These are phyloP conservation scores for Immersiporthe knoxdaviesiana DNA, from an alignment of 2,329 filamentous ascomycete genomes.

Conservation along the genomic window DNA sequence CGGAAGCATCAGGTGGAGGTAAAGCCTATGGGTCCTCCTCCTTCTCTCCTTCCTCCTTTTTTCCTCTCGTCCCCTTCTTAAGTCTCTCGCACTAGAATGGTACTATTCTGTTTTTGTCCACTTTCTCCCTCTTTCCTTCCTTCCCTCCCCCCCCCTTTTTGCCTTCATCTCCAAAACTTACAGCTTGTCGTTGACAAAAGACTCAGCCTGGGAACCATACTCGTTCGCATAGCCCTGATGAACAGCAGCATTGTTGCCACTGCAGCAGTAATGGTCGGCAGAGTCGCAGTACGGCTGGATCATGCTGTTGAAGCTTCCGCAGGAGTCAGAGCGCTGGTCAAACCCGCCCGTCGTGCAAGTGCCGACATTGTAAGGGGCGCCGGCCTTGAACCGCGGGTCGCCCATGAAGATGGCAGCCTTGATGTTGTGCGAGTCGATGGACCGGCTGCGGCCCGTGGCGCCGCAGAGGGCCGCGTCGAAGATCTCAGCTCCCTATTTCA, in stretches of 20 bases:
- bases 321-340: constrained; percentile 52
- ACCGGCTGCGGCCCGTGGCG: constrained; percentile 48
- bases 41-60: neutral
- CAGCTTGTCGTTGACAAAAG: constrained; percentile 59
- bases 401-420: constrained; percentile 68
- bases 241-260: constrained; percentile 54
- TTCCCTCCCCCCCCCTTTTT: neutral
- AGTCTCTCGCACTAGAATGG: neutral
- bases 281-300: constrained; percentile 65
- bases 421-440: constrained; percentile 54
- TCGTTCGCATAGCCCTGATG: constrained; percentile 61
- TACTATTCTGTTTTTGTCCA: neutral
- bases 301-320: constrained; percentile 54
- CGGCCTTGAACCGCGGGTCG: constrained; percentile 58
- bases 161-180: neutral
- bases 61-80: neutral
- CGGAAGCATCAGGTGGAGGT: neutral
- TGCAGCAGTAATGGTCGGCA: constrained; percentile 65
- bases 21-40: neutral
- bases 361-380: constrained; percentile 63
- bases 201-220: constrained; percentile 58
- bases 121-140: neutral
- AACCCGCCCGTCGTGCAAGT: constrained; percentile 63
- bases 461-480: constrained; percentile 48
- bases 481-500: constrained; percentile 57